Evolutionary conservation across 2,329 filamentous ascomycete species (phyloP).

Genomic region (Fusarium sp.): DNA sequence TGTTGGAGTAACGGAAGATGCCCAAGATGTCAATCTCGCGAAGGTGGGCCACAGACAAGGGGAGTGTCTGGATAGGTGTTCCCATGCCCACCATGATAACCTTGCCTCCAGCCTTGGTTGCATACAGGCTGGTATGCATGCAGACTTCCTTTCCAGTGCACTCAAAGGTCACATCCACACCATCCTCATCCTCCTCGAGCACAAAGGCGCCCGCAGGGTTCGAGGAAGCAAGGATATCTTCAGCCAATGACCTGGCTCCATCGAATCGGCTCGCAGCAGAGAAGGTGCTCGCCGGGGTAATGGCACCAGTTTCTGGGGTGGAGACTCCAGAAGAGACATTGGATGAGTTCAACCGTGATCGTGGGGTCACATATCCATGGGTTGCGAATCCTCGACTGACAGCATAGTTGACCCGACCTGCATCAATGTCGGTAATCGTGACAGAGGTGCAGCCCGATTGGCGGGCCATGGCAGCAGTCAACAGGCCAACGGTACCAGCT

Average conservation of each 20-base stretch:
- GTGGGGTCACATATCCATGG: slow-evolving; percentile 63
- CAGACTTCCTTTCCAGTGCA: slow-evolving; percentile 79
- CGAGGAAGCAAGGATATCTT: slow-evolving; percentile 57
- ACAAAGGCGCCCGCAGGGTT: slow-evolving; percentile 41
- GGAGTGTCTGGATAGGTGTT: slow-evolving; percentile 75
- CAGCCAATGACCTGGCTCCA: slow-evolving; percentile 58
- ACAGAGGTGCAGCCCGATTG: slow-evolving; percentile 66
- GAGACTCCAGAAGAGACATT: slow-evolving; percentile 59
- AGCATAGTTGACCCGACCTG: slow-evolving; percentile 66
- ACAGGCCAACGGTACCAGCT: slow-evolving; percentile 67
- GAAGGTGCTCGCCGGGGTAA: slow-evolving; percentile 57
- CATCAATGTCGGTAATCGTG: slow-evolving; percentile 67
- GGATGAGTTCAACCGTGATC: slow-evolving; percentile 53
- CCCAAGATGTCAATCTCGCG: slow-evolving; percentile 81
- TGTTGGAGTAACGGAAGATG: slow-evolving; percentile 79
- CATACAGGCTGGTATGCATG: slow-evolving; percentile 77
- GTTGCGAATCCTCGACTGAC: slow-evolving; percentile 66
- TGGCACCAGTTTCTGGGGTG: slow-evolving; percentile 52
- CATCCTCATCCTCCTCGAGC: slow-evolving; percentile 67
- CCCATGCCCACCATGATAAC: slow-evolving; percentile 83
- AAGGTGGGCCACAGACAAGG: slow-evolving; percentile 73
- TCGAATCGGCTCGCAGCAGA: slow-evolving; percentile 60
- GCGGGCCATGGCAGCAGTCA: slow-evolving; percentile 68
- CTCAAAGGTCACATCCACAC: slow-evolving; percentile 76
- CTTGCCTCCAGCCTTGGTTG: slow-evolving; percentile 72